phyloP scores from a whole-genome alignment of 352 stramenopile species.

The Globisporangium paddicum region DNA sequence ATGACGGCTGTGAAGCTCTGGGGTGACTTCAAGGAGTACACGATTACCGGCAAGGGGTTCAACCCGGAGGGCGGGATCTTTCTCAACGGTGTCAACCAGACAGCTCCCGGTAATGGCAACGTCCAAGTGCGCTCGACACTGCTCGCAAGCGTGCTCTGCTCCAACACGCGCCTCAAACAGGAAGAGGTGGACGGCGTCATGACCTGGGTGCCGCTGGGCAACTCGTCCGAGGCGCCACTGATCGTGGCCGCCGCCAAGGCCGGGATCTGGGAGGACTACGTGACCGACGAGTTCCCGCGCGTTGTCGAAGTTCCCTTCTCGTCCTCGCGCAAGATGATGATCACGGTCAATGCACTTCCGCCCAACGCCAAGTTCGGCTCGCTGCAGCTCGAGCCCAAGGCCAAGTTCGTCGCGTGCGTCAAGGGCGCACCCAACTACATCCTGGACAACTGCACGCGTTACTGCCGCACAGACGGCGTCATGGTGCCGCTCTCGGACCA shows the following conservation, averaged over 20 bases:
- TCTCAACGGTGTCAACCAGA: conserved; percentile 38
- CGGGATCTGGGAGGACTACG: conserved; percentile 51
- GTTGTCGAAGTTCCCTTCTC: conserved; percentile 92
- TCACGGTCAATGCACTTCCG: conserved; percentile 60
- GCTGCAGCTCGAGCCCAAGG: conserved; percentile 28
- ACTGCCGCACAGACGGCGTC: conserved; percentile 41
- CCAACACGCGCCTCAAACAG: conserved; percentile 69
- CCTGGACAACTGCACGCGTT: conserved; percentile 58
- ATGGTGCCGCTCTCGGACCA: conserved; percentile 33
- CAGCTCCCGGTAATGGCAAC: conserved; percentile 30
- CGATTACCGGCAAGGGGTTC: conserved; percentile 61
- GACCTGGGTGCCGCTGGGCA: conserved; percentile 54
- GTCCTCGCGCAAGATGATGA: conserved; percentile 95
- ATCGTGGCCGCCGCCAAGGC: conserved; percentile 71
- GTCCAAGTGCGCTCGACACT: conserved; percentile 55
- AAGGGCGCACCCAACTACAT: conserved; percentile 77
- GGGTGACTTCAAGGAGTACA: conserved; percentile 63
- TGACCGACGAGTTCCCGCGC: conserved; percentile 58
- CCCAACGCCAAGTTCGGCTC: conserved; percentile 32
- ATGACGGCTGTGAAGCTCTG: conserved; percentile 82
- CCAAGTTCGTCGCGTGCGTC: conserved; percentile 45
- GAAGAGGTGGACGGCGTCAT: conserved; percentile 44
- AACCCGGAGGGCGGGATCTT: conserved; percentile 52
- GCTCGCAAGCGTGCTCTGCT: conserved; percentile 62
- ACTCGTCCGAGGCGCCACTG: conserved; percentile 70